phyloP scores from a whole-genome alignment of 2,329 filamentous ascomycete genomes.

The Pyricularia sp. region DNA sequence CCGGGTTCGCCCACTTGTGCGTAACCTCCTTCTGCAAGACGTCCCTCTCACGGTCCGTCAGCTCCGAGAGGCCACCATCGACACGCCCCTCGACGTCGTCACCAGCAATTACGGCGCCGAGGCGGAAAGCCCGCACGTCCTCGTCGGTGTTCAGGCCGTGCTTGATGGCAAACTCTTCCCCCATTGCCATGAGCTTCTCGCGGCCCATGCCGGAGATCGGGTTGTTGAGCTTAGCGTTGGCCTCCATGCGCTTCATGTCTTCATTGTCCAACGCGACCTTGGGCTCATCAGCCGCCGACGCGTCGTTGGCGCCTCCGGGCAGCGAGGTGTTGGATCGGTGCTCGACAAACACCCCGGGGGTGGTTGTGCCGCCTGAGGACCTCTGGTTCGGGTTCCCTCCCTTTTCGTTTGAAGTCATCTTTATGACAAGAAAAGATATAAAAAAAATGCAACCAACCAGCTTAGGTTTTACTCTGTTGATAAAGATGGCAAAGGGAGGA shows the following conservation, averaged over 20 bases:
- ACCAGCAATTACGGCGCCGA: constrained; percentile 50
- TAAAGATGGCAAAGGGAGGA: not conserved
- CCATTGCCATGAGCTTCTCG: constrained; percentile 43
- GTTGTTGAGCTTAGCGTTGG: constrained; percentile 27
- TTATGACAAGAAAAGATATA: too few species aligned
- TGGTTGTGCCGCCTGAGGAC: not conserved
- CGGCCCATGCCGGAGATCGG: constrained; percentile 28
- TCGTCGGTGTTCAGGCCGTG: constrained; percentile 45
- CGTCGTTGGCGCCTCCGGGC: not conserved
- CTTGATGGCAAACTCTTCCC: constrained; percentile 41
- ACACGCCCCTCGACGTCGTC: constrained; percentile 20
- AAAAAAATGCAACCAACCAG: not conserved
- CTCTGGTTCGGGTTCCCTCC: not conserved
- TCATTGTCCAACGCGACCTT: constrained; percentile 9
- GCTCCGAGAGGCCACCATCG: constrained; percentile 26
- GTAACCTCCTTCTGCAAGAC: constrained; percentile 51
- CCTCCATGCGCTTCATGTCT: constrained; percentile 21
- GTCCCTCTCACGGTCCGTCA: constrained; percentile 48
- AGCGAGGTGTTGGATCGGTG: not conserved
- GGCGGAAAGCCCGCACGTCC: constrained; percentile 47
- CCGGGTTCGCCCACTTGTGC: constrained; percentile 61
- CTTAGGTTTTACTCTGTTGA: not conserved
- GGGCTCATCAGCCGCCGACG: not conserved
- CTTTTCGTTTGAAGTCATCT: not conserved
- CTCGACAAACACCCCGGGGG: not conserved